These are phyloP conservation scores for Neurospora pannonica DNA, from an alignment of 495 filamentous ascomycete genomes.

Conservation along the genomic window DNA sequence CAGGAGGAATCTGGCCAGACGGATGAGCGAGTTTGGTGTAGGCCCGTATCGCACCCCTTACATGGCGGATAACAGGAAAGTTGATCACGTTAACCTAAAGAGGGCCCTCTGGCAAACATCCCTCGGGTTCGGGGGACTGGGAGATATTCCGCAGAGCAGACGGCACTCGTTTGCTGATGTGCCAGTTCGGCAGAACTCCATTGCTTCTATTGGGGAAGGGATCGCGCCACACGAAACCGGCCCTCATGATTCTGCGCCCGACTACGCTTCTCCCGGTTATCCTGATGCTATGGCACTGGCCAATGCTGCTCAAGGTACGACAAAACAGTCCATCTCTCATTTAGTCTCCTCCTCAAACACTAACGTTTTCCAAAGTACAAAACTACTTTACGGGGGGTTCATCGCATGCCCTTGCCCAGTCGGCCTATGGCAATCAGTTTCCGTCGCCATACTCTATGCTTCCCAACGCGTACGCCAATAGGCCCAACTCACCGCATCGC, in stretches of 20 bases:
- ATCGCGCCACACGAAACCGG: conserved; percentile 32
- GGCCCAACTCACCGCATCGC: conserved; percentile 46
- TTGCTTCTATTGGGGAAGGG: conserved; percentile 53
- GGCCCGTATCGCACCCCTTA: conserved; percentile 48
- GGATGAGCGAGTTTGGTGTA: conserved; percentile 56
- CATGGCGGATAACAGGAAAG: conserved; percentile 58
- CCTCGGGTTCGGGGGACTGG: conserved; percentile 63
- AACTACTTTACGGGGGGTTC: conserved; percentile 38
- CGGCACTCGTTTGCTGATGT: conserved; percentile 95
- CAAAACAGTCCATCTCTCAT: neutral
- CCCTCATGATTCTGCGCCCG: conserved; percentile 26
- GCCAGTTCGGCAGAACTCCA: conserved; percentile 56
- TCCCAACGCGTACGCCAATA: conserved; percentile 46
- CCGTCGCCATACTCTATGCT: conserved; percentile 32
- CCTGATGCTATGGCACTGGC: neutral
- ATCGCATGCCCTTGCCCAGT: conserved; percentile 31
- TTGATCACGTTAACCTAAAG: conserved; percentile 56
- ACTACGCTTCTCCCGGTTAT: neutral
- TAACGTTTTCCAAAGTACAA: conserved; percentile 30
- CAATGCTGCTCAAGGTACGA: neutral
- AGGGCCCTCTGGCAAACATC: conserved; percentile 85
- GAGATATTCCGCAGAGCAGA: conserved; percentile 72
- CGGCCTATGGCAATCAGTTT: conserved; percentile 30
- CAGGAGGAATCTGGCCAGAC: conserved; percentile 43
- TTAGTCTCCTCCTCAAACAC: neutral